phyloP scores from a whole-genome alignment of 73 alveolate species.

The Durusdinium trenchii region DNA sequence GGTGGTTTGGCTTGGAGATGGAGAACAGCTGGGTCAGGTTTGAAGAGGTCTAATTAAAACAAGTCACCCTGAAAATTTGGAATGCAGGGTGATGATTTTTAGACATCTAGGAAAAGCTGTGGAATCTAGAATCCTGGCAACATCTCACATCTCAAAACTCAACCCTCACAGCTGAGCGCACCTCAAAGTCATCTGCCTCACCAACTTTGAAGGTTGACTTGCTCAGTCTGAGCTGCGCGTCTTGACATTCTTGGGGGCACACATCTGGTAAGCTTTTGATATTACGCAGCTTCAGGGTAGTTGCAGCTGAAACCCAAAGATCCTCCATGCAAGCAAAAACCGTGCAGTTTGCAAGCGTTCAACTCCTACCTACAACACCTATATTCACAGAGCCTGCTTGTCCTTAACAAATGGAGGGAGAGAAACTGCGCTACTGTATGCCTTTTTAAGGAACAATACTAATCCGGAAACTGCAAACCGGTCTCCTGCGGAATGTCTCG shows the following conservation, averaged over 20 bases:
- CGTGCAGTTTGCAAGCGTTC: no score
- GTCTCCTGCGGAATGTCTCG: conserved; percentile 33
- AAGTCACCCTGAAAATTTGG: no score
- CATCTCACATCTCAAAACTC: neutral
- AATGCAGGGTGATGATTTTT: no score
- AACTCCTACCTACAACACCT: no score
- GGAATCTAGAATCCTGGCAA: no score
- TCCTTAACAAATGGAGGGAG: no score
- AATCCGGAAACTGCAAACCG: neutral
- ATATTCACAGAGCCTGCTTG: no score
- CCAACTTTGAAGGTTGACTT: neutral
- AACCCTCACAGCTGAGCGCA: neutral
- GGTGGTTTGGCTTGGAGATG: no score
- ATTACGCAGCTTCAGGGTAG: conserved; percentile 61
- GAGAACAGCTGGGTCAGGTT: no score
- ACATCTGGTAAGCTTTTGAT: neutral
- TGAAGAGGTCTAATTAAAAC: no score
- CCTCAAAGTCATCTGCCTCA: conserved; percentile 5
- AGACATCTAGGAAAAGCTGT: no score
- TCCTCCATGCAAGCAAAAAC: no score
- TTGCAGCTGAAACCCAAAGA: conserved; percentile 56
- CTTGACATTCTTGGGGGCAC: conserved; percentile 9
- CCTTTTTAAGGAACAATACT: neutral
- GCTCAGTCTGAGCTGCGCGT: conserved; percentile 7
- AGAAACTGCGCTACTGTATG: neutral